Conservation (phyloP, 306 rosid species). For the Senna siamea region DNA sequence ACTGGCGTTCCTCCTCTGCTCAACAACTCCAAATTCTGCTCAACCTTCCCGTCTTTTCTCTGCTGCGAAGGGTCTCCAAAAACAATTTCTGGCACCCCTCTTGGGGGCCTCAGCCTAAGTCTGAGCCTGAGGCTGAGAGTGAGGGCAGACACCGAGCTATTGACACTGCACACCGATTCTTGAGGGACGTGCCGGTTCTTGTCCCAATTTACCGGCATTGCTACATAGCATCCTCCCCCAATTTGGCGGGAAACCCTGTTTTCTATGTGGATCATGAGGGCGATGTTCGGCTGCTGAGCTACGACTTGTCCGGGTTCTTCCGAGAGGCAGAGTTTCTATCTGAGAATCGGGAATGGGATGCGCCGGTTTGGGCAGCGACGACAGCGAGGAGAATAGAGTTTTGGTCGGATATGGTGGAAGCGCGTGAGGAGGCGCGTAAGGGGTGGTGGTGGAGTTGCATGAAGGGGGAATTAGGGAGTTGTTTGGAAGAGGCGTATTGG, state of each 20-base stretch:
- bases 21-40: conserved; percentile 71
- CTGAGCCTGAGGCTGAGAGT: too few relatives aligned
- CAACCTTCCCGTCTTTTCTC: conserved; percentile 55
- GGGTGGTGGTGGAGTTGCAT: conserved; percentile 45
- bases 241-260: conserved; percentile 69
- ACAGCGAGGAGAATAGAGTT: conserved; percentile 49
- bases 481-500: conserved; percentile 61
- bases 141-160: conserved; percentile 32
- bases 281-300: conserved; percentile 50
- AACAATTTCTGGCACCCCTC: conserved; percentile 59
- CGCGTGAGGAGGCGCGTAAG: conserved; percentile 27
- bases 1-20: conserved; percentile 81
- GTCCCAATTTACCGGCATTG: conserved; percentile 70
- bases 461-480: conserved; percentile 40
- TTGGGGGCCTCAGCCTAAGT: conserved; percentile 65
- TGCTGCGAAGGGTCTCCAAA: conserved; percentile 57
- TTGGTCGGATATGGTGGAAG: conserved; percentile 73
- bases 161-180: conserved; percentile 27
- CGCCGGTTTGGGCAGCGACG: conserved; percentile 81
- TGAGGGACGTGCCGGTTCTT: conserved; percentile 55
- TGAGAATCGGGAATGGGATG: conserved; percentile 7
- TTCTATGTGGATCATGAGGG: conserved; percentile 56
- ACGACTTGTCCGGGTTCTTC: conserved; percentile 66
- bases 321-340: conserved; percentile 45
- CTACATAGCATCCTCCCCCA: conserved; percentile 59